Base-by-base conservation (phyloP, 305 asterid species). In the Fraxinus latifolia region DNA sequence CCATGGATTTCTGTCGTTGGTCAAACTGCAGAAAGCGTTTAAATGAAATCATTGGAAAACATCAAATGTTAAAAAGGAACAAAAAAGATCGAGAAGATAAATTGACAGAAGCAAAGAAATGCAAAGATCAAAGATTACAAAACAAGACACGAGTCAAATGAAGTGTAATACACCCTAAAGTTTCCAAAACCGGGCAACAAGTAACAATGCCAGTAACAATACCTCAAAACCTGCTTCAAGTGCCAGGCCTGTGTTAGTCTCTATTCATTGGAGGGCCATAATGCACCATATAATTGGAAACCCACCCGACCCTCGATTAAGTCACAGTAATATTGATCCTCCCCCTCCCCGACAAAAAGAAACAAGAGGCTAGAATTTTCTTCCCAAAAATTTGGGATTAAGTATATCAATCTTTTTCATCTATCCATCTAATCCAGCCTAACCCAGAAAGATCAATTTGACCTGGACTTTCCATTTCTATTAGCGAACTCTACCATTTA, bases 1-100 rank as follows among this genome's bases (percentile, higher is more conserved):
- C 98, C 97, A 89, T 95, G 76, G 95, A 92, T 77, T 95, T 95
- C 87, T 95, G 98, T 37, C 97, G 83, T 79, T 92, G 98, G 84
- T 95, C 99, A 80, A 93, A 93, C 97, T 95, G 93, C 53, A 58
- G 27, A 80, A 29, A 7, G 39, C 34, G 79, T 76, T 82, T 82
- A 37, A 44, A 27, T 67, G 14, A 67, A 67, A 60, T 67, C 81
- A 78, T 21, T 23, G 1, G 8, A 11, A 29, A 60, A 8, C 14
- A 21, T 67, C 32, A 39, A 27, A 36, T 15, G 58, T 36, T 37
- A 71, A 39, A 36, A 2, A 55, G 32, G 6, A 29, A 9, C 75
- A 36, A 25, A n/a, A 11, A 42, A 39, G 11, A 79, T 44, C 8
- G 2, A 5, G 25, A 67, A 62, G 53, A 47, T 23, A 5, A 37